Evolutionary conservation across 495 filamentous ascomycete species (phyloP).

Genomic region (Aspergillus baeticus): DNA sequence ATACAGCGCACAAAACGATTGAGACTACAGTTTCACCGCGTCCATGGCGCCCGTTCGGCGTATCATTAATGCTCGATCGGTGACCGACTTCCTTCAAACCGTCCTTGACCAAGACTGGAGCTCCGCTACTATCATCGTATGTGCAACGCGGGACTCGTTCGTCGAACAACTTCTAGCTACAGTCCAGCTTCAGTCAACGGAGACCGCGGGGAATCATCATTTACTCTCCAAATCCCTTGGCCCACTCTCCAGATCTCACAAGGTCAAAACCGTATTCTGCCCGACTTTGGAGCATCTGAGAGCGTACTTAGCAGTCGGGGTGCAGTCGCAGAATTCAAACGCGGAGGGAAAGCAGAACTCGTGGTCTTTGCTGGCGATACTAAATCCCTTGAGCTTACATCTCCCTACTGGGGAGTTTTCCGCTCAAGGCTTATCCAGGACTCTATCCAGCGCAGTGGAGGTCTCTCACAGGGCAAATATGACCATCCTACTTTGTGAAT

Average conservation of each 20-base stretch:
- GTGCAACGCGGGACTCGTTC: conserved; percentile 64
- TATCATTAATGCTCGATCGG: conserved; percentile 25
- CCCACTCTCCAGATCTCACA: conserved; percentile 63
- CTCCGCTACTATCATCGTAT: conserved; percentile 67
- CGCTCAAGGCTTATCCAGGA: conserved; percentile 75
- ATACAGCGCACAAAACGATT: neutral
- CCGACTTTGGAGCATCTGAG: conserved; percentile 74
- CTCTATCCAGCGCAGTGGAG: conserved; percentile 66
- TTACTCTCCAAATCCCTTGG: conserved; percentile 65
- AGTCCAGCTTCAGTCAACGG: conserved; percentile 21
- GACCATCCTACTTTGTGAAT: conserved; percentile 44
- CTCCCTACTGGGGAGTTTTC: conserved; percentile 76
- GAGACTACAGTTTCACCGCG: conserved; percentile 3
- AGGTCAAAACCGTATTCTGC: conserved; percentile 66
- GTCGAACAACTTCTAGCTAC: conserved; percentile 46
- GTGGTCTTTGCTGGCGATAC: conserved; percentile 54
- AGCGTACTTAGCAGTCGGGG: conserved; percentile 61
- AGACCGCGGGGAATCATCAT: conserved; percentile 25
- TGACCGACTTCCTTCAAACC: conserved; percentile 60
- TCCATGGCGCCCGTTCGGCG: conserved; percentile 24
- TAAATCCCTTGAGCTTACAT: conserved; percentile 68
- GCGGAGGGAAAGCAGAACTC: conserved; percentile 1
- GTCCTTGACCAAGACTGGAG: conserved; percentile 54
- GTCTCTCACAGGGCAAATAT: conserved; percentile 42
- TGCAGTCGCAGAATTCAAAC: neutral